Evolutionary conservation across 495 filamentous ascomycete genomes (phyloP), one percentile per base, ranked within the genome.

Genomic region (Melanomma pulvis-pyrius): DNA sequence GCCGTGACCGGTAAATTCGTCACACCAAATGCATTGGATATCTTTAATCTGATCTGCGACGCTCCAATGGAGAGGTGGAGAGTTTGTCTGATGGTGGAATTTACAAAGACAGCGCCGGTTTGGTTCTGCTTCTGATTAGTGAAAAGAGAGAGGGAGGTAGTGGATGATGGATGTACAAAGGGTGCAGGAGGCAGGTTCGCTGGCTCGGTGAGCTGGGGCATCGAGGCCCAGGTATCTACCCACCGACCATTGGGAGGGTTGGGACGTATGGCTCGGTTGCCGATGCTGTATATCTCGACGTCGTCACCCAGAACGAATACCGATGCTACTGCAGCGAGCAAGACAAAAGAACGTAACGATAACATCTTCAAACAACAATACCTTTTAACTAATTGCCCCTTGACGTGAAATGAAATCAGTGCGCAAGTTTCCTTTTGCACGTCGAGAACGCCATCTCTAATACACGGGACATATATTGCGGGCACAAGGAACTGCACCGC

Each of bases 41-140:
- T 79, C 51, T 85, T 83, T 29, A 92, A 72, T 19, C 88, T 84
- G 56, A 90, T 78, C 22, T 81, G 80, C 24, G 81, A 71, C 7
- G 81, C 78, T 3, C 79, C 81, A 22, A 89, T 77, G 2, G 85
- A 83, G 30, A 88, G 71, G 52, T 86, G 83, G 1, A 90, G 69
- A 0, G 88, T 91, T 72, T 90, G 87, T 11, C 88, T 85, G 56
- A 90, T 78, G 1, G 88, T 90, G 19, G 85, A 81, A 59, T 88
- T 85, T 30, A 56, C 26, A 68, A 82, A 81, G 51, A 79, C 70
- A 41, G 70, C 55, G 39, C 66, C 64, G 15, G 70, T 70, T 46
- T 69, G 53, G 56, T 76, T 73, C 73, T 74, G 25, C 72, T 63
- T 79, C 72, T 7, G 70, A 49, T 48, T 36, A 50, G 24, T 17